These are phyloP conservation scores for Emergomyces pasteurianus DNA, from an alignment of 2,329 filamentous ascomycete species.

Conservation along the genomic window DNA sequence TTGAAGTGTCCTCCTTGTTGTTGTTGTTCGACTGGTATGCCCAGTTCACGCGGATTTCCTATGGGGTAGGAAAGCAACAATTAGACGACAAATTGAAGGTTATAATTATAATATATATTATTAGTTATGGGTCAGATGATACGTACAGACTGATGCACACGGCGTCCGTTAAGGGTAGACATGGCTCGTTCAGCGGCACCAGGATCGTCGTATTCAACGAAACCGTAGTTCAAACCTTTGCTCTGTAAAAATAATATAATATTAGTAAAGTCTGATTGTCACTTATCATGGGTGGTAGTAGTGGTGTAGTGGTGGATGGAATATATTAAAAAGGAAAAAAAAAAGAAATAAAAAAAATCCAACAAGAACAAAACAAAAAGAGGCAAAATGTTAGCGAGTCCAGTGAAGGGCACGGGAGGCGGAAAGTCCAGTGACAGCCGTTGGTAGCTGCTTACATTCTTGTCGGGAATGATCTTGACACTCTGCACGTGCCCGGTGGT, in stretches of 20 bases:
- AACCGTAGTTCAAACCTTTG: slow-evolving; percentile 98
- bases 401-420: background rate
- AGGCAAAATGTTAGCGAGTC: background rate
- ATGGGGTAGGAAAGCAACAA: slow-evolving; percentile 6
- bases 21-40: slow-evolving; percentile 92
- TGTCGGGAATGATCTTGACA: slow-evolving; percentile 99
- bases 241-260: slow-evolving; percentile 45
- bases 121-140: too few relatives aligned
- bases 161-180: slow-evolving; percentile 88
- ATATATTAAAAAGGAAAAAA: background rate
- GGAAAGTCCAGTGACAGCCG: background rate
- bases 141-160: slow-evolving; percentile 87
- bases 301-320: slow-evolving; percentile 1
- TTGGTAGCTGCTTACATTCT: slow-evolving; percentile 63
- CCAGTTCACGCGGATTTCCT: slow-evolving; percentile 99
- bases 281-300: background rate
- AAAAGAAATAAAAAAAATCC: slow-evolving; percentile 1
- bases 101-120: too few relatives aligned
- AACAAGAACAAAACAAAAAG: background rate
- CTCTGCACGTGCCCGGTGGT: slow-evolving; percentile 96
- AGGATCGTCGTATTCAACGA: slow-evolving; percentile 97
- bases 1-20: slow-evolving; percentile 94
- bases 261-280: slow-evolving; percentile 10
- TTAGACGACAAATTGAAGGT: background rate
- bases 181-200: slow-evolving; percentile 93